Conservation (phyloP, 495 filamentous ascomycete genomes). For the Podospora pseudocomata region DNA sequence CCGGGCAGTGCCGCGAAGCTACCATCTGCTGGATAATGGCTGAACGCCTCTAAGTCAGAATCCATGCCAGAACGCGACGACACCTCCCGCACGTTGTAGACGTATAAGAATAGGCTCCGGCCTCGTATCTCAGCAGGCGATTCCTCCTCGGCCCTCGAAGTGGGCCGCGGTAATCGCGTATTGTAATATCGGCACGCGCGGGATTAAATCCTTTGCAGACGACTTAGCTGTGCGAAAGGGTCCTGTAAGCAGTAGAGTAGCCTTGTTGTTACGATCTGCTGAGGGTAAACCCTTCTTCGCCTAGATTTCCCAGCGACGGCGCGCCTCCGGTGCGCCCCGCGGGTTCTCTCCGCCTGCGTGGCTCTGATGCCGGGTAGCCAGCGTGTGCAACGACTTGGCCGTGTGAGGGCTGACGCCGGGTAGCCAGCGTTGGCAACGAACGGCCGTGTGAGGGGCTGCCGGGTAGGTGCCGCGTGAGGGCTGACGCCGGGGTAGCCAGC, state of each 20-base stretch:
- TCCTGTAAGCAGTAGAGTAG: not conserved
- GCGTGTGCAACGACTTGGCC: too few relatives aligned
- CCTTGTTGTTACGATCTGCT: not conserved
- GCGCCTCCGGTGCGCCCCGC: too few relatives aligned
- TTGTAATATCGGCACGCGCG: not conserved
- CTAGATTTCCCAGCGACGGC: too few relatives aligned
- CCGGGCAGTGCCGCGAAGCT: constrained; percentile 58
- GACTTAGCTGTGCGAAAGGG: not conserved
- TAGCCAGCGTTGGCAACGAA: too few relatives aligned
- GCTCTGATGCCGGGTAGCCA: too few relatives aligned
- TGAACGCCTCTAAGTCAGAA: constrained; percentile 70
- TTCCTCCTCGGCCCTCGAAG: not conserved
- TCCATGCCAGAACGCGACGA: constrained; percentile 53
- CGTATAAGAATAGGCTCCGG: too few relatives aligned
- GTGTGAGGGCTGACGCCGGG: too few relatives aligned
- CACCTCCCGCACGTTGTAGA: too few relatives aligned
- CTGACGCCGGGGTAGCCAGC: too few relatives aligned
- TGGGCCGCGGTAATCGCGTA: not conserved
- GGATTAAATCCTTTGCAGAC: not conserved
- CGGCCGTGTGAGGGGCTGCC: too few relatives aligned
- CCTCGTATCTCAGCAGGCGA: not conserved
- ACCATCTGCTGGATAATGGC: constrained; percentile 65
- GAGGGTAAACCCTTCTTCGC: not conserved
- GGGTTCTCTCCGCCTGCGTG: too few relatives aligned
- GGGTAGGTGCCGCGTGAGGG: too few relatives aligned